Evolutionary conservation across 495 filamentous ascomycete genomes (phyloP).

Genomic region (Parathielavia appendiculata): DNA sequence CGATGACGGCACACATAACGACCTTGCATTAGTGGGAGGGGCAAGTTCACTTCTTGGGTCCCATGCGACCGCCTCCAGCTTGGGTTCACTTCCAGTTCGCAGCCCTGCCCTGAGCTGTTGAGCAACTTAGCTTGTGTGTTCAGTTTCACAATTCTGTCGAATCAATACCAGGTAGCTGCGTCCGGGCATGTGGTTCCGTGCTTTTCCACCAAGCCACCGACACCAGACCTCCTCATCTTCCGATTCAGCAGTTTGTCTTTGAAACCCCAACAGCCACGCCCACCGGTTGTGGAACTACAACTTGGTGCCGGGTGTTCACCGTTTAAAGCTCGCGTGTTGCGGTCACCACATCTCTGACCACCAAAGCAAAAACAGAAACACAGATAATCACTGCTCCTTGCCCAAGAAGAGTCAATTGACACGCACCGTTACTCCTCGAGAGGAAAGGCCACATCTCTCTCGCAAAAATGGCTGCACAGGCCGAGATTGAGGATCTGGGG

Average conservation of each 20-base stretch:
- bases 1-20: slow-evolving; percentile 11
- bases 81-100: neutral
- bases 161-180: too few relatives aligned
- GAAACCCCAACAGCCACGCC: too few relatives aligned
- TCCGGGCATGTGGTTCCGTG: neutral
- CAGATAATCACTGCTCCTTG: neutral
- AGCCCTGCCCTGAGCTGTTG: too few relatives aligned
- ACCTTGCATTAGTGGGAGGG: slow-evolving; percentile 5
- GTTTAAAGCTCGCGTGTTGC: neutral
- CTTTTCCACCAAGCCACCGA: neutral
- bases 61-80: neutral
- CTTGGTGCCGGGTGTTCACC: neutral
- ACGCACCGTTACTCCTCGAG: neutral
- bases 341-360: neutral
- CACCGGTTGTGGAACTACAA: neutral
- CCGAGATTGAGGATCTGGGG: slow-evolving; percentile 35
- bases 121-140: too few relatives aligned
- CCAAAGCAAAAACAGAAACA: neutral
- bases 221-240: slow-evolving; percentile 1
- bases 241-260: neutral
- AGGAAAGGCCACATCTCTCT: neutral
- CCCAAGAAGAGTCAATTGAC: slow-evolving; percentile 15
- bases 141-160: neutral
- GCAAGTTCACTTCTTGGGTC: neutral
- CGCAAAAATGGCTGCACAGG: slow-evolving; percentile 24